Percentiles rank a stretch among this genome's conserved stretches.
These are phyloP conservation scores for Penicillium samsonianum DNA, from an alignment of 495 filamentous ascomycete species.

Conservation along the genomic window DNA sequence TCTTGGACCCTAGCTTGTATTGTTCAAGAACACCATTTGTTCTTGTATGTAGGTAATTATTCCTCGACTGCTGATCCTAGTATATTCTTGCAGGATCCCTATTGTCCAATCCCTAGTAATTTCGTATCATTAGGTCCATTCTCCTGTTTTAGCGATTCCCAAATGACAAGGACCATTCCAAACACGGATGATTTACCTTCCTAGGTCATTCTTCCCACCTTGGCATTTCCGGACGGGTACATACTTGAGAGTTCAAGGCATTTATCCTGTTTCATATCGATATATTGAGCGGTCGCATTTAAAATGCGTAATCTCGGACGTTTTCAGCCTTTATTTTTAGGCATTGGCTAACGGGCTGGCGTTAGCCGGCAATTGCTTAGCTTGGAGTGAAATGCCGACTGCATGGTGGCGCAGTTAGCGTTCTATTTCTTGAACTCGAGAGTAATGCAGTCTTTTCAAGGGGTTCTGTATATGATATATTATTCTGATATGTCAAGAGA, in stretches of 20 bases:
- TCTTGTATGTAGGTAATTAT: too few relatives aligned
- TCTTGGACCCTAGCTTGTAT: too few relatives aligned
- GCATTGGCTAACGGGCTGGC: slow-evolving; percentile 21
- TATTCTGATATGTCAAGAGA: slow-evolving; percentile 7
- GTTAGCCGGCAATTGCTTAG: slow-evolving; percentile 14
- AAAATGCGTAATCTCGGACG: background rate
- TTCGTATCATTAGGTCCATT: too few relatives aligned
- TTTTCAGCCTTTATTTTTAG: slow-evolving; percentile 24
- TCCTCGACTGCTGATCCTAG: background rate
- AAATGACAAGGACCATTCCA: background rate
- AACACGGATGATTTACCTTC: background rate
- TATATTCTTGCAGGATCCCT: background rate
- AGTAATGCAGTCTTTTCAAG: background rate
- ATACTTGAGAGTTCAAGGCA: background rate
- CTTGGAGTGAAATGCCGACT: slow-evolving; percentile 7
- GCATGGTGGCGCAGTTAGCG: slow-evolving; percentile 18
- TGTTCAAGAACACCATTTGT: too few relatives aligned
- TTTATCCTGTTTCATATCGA: background rate
- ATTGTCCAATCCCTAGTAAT: background rate
- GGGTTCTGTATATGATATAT: slow-evolving; percentile 4
- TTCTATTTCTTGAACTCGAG: background rate
- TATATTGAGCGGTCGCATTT: background rate
- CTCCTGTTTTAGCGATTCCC: background rate
- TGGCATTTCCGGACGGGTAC: background rate
- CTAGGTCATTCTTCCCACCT: background rate